Evolutionary conservation across 306 rosid species (phyloP), one percentile per base, ranked within the genome.

Genomic region (Dryas drummondii): DNA sequence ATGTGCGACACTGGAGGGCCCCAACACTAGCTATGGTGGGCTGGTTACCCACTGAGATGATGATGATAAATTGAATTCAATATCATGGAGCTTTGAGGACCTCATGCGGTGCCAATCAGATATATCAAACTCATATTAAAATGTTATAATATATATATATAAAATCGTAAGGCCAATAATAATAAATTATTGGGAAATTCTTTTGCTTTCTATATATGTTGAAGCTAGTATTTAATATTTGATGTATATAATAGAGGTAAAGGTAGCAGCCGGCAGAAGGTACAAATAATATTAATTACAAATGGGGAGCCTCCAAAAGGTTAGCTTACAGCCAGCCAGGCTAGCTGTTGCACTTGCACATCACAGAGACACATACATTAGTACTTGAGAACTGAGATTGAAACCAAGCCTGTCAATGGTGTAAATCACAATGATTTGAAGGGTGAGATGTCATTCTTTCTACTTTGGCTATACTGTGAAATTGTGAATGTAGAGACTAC

Each of bases 381-480:
- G 46, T 32, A 32, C 37, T 32, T 32, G 37, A 32, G 37, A 32
- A 32, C 13, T n/a, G 57, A 10, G 5, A 32, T 60, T 66, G 32
- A 70, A 22, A 75, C 65, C 51, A 64, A 68, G 6, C 4, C 10
- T 50, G 63, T 50, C 32, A 8, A 22, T 10, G 64, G 16, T 8
- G 72, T 13, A 76, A 51, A 56, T 58, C 68, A 57, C 74, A 68
- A 55, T 27, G 73, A 68, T 54, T 42, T 19, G 17, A 27, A 41
- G 7, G 37, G 37, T 32, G 37, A 32, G 37, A 32, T 32, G 37
- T 32, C 1, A 32, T 32, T 32, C 37, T 41, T 12, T 59, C 22
- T n/a, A 7, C 9, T 75, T 7, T 51, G 73, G 72, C 56, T 15
- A 42, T 4, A 15, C 37, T 32, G 37, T 32, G 37, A 32, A 32